Base-by-base conservation (phyloP, 106 monocot species). In the Agapanthus africanus region DNA sequence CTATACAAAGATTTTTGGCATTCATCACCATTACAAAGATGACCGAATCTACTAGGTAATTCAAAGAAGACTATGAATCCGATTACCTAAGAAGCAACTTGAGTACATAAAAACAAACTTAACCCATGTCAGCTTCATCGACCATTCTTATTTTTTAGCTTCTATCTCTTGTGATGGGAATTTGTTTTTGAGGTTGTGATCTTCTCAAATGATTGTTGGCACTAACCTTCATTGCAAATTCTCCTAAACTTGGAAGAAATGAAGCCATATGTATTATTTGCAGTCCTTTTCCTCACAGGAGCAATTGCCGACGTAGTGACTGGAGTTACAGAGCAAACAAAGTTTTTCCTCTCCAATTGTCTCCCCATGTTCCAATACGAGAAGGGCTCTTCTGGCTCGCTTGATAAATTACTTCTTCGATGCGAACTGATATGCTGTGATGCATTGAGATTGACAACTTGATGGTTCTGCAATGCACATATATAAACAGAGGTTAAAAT, bases 301-400 rank as follows among this genome's bases (percentile, higher is more conserved):
- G 23, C 6, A 5, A 27, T 7, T 16, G 26, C 31, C 44, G 31
- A 67, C 0, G 44, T 19, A 26, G 8, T 44, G 1, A 11, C 41
- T 44, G 67, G 40, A 40, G 0, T 13, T 21, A 23, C 44, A 30
- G 67, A 44, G 38, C 44, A 67, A 46, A 67, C 44, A 31, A 38
- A 42, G 67, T 46, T 67, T 30, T 8, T 28, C 46, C 44, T 15
- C 44, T 31, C 31, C n/a, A n/a, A n/a, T 28, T 2, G 26, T 31
- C 44, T 67, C 42, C 67, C 67, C 67, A 67, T 67, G 31, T 67
- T 67, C 67, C 67, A 67, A 44, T 42, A 67, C 2, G 67, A 67
- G 67, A 67, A 67, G 41, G 44, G 40, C 44, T 67, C 67, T 31
- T 67, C 67, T 0, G 40, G 67, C 28, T 67, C 67, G 18, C 44